These are phyloP conservation scores for Pichia sp. DNA, from an alignment of 1,139 yeast species.

Conservation along the genomic window DNA sequence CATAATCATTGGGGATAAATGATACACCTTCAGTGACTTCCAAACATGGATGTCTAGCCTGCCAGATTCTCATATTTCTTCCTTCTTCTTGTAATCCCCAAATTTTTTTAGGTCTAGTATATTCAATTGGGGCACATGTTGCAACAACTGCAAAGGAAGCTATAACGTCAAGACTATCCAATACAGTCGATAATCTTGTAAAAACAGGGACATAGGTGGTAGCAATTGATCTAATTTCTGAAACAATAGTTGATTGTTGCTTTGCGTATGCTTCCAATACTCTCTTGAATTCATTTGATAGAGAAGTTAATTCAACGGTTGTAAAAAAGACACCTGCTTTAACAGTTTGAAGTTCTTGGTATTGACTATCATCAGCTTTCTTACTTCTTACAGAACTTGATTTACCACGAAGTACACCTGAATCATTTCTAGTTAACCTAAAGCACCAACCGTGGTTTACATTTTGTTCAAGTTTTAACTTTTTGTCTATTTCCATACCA, in stretches of 20 bases:
- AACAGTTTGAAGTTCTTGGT: constrained; percentile 77
- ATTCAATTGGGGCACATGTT: constrained; percentile 75
- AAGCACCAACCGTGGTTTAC: constrained; percentile 89
- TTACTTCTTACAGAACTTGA: constrained; percentile 31
- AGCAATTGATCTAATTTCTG: constrained; percentile 73
- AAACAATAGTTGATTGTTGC: constrained; percentile 70
- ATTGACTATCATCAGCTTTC: constrained; percentile 27
- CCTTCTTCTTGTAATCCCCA: constrained; percentile 41
- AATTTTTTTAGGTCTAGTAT: constrained; percentile 54
- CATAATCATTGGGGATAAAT: constrained; percentile 62
- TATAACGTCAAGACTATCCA: constrained; percentile 78
- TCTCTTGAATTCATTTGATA: constrained; percentile 52
- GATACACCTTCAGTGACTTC: constrained; percentile 85
- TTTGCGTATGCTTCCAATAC: constrained; percentile 60
- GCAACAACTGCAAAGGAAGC: constrained; percentile 82
- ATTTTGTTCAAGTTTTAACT: constrained; percentile 82
- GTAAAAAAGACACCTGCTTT: constrained; percentile 94
- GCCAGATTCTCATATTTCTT: constrained; percentile 52
- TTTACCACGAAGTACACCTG: constrained; percentile 54
- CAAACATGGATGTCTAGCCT: constrained; percentile 88
- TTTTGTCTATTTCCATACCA: constrained; percentile 75
- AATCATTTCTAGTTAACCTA: constrained; percentile 85
- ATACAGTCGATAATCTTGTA: constrained; percentile 51
- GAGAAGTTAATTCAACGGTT: constrained; percentile 52
- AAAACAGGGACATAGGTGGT: constrained; percentile 75